phyloP scores from a whole-genome alignment of 2,329 filamentous ascomycete species.

The Aspergillus quadricinctus region DNA sequence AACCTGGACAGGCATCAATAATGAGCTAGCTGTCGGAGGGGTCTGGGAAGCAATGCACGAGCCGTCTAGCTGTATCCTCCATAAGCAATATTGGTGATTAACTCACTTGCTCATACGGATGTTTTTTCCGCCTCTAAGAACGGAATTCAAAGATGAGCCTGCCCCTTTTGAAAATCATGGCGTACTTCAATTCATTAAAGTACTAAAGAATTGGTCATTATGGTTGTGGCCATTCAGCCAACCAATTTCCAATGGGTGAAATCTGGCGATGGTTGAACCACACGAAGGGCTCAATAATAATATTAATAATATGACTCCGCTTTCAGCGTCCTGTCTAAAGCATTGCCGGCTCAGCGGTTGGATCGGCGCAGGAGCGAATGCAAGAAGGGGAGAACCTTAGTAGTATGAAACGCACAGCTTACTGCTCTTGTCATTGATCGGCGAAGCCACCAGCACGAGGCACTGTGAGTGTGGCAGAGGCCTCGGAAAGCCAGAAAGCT shows the following conservation, averaged over 20 bases:
- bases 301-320: neutral
- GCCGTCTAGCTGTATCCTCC: neutral
- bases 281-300: neutral
- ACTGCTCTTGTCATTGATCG: neutral
- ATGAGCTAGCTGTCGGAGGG: neutral
- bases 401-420: neutral
- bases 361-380: neutral
- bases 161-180: too few relatives aligned
- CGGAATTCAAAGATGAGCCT: too few relatives aligned
- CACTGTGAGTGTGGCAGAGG: neutral
- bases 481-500: neutral
- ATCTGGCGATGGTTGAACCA: neutral
- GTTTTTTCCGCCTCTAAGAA: too few relatives aligned
- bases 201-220: neutral
- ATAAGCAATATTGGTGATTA: neutral
- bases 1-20: neutral
- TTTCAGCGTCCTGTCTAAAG: neutral
- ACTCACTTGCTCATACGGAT: too few relatives aligned
- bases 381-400: neutral
- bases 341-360: neutral
- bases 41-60: neutral
- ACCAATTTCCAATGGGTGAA: neutral
- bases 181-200: neutral
- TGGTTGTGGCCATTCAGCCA: neutral
- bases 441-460: neutral